These are phyloP conservation scores for Aspergillus calidoustus DNA, from an alignment of 2,329 filamentous ascomycete species.

Conservation along the genomic window DNA sequence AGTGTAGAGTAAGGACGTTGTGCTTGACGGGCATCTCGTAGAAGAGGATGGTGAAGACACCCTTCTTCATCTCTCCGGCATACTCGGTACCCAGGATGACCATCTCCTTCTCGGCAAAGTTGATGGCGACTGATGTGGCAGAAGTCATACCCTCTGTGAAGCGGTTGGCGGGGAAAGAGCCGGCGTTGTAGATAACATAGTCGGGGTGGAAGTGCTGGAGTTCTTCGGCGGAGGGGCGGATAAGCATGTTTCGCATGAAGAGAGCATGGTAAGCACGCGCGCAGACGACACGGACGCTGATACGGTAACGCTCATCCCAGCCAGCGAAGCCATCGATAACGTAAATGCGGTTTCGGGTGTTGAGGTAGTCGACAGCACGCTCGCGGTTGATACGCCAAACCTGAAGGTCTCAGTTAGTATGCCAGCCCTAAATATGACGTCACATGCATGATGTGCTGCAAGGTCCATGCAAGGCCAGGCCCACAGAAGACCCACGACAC, in stretches of 20 bases:
- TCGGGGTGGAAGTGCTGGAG: constrained; percentile 97
- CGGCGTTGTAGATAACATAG: constrained; percentile 99
- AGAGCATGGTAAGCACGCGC: constrained; percentile 98
- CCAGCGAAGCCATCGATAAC: constrained; percentile 96
- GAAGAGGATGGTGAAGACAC: constrained; percentile 98
- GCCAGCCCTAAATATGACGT: constrained; percentile 34
- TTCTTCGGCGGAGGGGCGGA: constrained; percentile 87
- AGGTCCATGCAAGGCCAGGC: constrained; percentile 13
- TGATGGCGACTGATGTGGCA: constrained; percentile 95
- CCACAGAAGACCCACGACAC: constrained; percentile 11
- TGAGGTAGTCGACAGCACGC: constrained; percentile 97
- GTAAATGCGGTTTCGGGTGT: constrained; percentile 98
- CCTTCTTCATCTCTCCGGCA: constrained; percentile 97
- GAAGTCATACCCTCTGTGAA: constrained; percentile 99
- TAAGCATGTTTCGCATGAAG: constrained; percentile 99
- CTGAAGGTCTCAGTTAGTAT: constrained; percentile 54
- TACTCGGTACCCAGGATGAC: constrained; percentile 99
- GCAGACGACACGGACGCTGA: constrained; percentile 96
- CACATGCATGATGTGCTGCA: constrained; percentile 25
- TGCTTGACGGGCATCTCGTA: constrained; percentile 99
- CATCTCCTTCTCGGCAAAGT: constrained; percentile 99
- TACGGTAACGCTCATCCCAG: constrained; percentile 98
- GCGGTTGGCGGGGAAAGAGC: constrained; percentile 97
- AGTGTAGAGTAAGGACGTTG: constrained; percentile 97
- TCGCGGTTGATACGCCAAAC: constrained; percentile 99